Percentiles rank a stretch among this genome's conserved stretches.
Conservation (phyloP, 768 basidiomycete species). For the Pulveroboletus sp. region DNA sequence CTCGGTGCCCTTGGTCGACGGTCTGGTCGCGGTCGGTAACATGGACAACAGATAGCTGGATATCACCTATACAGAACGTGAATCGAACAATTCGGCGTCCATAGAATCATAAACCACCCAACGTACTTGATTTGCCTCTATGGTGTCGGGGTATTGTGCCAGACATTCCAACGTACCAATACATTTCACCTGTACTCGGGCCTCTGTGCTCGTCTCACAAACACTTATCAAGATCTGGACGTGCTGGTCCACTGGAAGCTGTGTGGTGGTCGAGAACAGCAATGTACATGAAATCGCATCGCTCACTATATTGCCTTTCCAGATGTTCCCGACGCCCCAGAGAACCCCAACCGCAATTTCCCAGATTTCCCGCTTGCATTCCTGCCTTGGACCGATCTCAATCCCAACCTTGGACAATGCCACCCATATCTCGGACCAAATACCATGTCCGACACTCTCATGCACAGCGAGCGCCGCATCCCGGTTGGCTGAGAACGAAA, state of each 20-base stretch:
- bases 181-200: conserved; percentile 62
- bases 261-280: conserved; percentile 5
- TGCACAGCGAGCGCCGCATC: conserved; percentile 42
- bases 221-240: conserved; percentile 62
- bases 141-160: conserved; percentile 59
- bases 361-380: conserved; percentile 71
- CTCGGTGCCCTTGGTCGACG: conserved; percentile 52
- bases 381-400: conserved; percentile 57
- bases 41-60: conserved; percentile 62
- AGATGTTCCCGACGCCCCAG: conserved; percentile 82
- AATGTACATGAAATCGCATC: background rate
- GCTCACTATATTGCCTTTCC: conserved; percentile 62
- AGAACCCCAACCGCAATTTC: conserved; percentile 74
- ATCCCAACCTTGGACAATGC: conserved; percentile 57
- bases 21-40: conserved; percentile 40
- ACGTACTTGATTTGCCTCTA: conserved; percentile 50
- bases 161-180: conserved; percentile 85
- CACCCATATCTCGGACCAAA: conserved; percentile 68
- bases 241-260: conserved; percentile 60
- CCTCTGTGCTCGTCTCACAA: conserved; percentile 51
- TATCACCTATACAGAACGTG: conserved; percentile 44
- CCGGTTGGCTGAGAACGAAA: conserved; percentile 57
- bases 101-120: conserved; percentile 14
- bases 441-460: conserved; percentile 40
- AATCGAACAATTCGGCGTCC: background rate